Percentiles rank a stretch among this genome's conserved stretches.
Conservation (phyloP, 441 rosid genomes). For the Manihot esculenta region DNA sequence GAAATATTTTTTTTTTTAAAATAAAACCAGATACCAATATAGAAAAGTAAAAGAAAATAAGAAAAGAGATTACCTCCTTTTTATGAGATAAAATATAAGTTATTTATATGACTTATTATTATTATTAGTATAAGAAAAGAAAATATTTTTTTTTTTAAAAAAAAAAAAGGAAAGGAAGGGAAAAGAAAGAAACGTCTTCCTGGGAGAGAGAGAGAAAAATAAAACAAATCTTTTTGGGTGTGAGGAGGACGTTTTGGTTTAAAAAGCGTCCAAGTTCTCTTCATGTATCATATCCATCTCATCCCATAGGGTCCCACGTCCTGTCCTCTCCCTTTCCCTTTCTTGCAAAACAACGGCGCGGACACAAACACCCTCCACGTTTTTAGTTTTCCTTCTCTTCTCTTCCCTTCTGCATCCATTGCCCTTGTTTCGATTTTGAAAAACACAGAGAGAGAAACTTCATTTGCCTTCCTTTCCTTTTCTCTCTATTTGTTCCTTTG, state of each 20-base stretch:
- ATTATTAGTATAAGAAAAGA: neutral
- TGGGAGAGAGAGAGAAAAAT: too few species aligned
- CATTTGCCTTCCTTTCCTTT: neutral
- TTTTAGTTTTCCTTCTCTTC: neutral
- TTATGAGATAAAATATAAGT: too few species aligned
- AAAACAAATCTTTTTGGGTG: conserved; percentile 24
- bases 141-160: too few species aligned
- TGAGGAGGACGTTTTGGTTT: conserved; percentile 41
- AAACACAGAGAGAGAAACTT: neutral
- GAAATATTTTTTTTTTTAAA: too few species aligned
- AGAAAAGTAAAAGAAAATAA: neutral
- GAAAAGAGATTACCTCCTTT: too few species aligned
- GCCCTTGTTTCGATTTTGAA: conserved; percentile 11
- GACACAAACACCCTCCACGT: conserved; percentile 10
- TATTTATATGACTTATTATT: too few species aligned
- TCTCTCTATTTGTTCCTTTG: neutral
- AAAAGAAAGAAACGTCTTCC: conserved; percentile 10
- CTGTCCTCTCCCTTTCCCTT: conserved; percentile 11
- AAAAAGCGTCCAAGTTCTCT: conserved; percentile 79
- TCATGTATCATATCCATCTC: conserved; percentile 29
- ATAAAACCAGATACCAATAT: too few species aligned
- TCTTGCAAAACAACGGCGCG: conserved; percentile 44
- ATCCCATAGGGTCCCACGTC: conserved; percentile 30
- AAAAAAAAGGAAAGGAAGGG: too few species aligned
- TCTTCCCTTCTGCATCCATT: neutral